Percentiles rank a stretch among this genome's conserved stretches.
Evolutionary conservation across 805 yeast species (phyloP).

Genomic region (Suhomyces kilbournensis): DNA sequence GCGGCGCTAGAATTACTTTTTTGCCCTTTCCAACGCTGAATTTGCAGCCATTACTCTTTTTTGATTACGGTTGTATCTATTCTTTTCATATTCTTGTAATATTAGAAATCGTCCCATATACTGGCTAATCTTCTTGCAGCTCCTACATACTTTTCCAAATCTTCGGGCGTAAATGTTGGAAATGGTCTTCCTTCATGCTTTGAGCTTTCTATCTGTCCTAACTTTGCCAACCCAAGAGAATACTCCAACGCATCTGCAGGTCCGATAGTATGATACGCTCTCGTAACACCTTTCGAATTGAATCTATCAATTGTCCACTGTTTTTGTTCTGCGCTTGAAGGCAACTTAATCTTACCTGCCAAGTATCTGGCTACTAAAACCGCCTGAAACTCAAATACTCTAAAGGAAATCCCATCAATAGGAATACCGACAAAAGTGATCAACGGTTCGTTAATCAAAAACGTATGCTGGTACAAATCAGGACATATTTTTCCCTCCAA

Average conservation of each 20-base stretch:
- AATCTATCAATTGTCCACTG: slow-evolving; percentile 39
- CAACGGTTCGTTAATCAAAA: slow-evolving; percentile 59
- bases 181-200: slow-evolving; percentile 20
- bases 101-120: neutral
- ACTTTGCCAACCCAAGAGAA: slow-evolving; percentile 11
- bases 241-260: slow-evolving; percentile 14
- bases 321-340: slow-evolving; percentile 46
- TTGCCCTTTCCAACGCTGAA: neutral
- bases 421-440: slow-evolving; percentile 63
- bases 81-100: neutral
- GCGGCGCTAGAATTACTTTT: slow-evolving; percentile 14
- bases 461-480: slow-evolving; percentile 57
- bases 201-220: slow-evolving; percentile 16
- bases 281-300: slow-evolving; percentile 37
- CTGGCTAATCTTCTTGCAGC: slow-evolving; percentile 10
- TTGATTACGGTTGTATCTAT: neutral
- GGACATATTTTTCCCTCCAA: slow-evolving; percentile 24
- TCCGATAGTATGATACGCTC: slow-evolving; percentile 43
- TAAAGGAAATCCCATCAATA: slow-evolving; percentile 58
- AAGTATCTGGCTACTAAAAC: slow-evolving; percentile 62
- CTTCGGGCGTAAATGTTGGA: slow-evolving; percentile 17
- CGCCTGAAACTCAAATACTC: slow-evolving; percentile 62
- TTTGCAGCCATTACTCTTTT: neutral
- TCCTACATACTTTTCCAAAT: slow-evolving; percentile 10
- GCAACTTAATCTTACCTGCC: slow-evolving; percentile 51